Evolutionary conservation across 208 protist species (phyloP), one percentile per base, ranked within the genome.

Genomic region (Leishmania martiniquensis): DNA sequence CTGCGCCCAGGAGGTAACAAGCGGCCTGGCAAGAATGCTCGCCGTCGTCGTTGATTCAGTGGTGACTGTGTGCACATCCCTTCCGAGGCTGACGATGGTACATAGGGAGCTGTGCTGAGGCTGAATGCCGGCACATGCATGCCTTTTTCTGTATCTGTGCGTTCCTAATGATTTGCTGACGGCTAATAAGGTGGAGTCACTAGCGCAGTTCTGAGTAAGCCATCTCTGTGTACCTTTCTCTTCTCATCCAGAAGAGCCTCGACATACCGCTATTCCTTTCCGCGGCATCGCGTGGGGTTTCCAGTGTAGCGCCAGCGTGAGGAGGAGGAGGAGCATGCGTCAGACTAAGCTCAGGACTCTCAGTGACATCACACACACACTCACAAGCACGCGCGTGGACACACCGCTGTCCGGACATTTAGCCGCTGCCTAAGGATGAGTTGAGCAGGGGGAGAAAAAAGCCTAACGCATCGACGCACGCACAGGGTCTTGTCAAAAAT

Each of bases 11-110:
- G 93, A 75, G 44, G 70, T 20, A 93, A 80, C 83, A 93, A 94
- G 69, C 88, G 94, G n/a, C 94, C 94, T 12, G 94, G 94, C 15
- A 98, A 98, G 89, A 98, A 96, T 70, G 89, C 92, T 34, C 91
- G 94, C 63, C 83, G 80, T 22, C 85, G 91, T 73, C 82, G 72
- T 13, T 91, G 81, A 91, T 59, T 52, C 1, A 20, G n/a, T 57
- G 13, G 15, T 42, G 62, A 22, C 45, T 74, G 37, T 72, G 44
- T 42, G 17, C 42, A 44, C 42, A 25, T 42, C 22, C 42, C 39
- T 42, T 69, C 29, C 39, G 37, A 25, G 5, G 22, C 20, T 69
- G 42, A 42, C 25, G 20, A 45, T 69, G 42, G 65, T 29, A 51
- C 42, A 69, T 44, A 25, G 25, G 65, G 25, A 44, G 62, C 66